Percentiles rank a stretch among this genome's conserved stretches.
Evolutionary conservation across 192 early-diverging fungal genomes (phyloP).

Genomic region (Rhizophlyctis rosea): DNA sequence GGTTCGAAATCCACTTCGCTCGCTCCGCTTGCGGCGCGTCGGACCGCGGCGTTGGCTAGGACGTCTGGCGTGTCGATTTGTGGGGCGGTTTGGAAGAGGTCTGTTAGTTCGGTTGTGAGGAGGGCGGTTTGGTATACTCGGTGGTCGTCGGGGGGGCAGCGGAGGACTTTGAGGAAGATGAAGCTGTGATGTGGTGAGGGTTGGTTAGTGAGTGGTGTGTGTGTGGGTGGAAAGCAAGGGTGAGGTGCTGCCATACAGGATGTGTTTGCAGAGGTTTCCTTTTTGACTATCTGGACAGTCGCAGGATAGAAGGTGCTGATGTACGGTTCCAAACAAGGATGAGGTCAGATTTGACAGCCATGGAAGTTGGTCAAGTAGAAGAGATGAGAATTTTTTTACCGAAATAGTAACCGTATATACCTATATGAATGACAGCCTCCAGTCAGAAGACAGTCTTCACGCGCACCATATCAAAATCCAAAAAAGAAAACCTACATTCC

Average conservation of each 20-base stretch:
- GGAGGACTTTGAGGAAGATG: slow-evolving; percentile 1
- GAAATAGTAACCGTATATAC: no score
- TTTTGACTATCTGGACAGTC: not conserved
- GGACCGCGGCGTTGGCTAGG: not conserved
- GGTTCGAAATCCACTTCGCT: not conserved
- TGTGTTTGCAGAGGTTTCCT: slow-evolving; percentile 6
- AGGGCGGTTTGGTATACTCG: not conserved
- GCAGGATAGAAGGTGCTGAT: not conserved
- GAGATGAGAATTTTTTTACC: no score
- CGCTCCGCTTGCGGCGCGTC: not conserved
- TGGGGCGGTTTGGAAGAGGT: not conserved
- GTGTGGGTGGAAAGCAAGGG: not conserved
- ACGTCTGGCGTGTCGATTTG: not conserved
- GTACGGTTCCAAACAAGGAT: not conserved
- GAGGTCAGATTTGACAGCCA: no score
- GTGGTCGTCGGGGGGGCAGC: not conserved
- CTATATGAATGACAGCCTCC: no score
- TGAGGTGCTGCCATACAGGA: not conserved
- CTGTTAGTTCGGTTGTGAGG: not conserved
- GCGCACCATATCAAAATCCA: not conserved
- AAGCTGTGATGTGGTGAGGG: not conserved
- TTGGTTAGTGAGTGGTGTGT: no score
- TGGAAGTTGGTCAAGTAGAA: no score
- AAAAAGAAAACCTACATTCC: not conserved
- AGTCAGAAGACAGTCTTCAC: not conserved